A percentile compares a stretch with the other conserved stretches of the same genome.
Evolutionary conservation across 2,329 filamentous ascomycete species (phyloP).

Genomic region (Cercospora beticola): DNA sequence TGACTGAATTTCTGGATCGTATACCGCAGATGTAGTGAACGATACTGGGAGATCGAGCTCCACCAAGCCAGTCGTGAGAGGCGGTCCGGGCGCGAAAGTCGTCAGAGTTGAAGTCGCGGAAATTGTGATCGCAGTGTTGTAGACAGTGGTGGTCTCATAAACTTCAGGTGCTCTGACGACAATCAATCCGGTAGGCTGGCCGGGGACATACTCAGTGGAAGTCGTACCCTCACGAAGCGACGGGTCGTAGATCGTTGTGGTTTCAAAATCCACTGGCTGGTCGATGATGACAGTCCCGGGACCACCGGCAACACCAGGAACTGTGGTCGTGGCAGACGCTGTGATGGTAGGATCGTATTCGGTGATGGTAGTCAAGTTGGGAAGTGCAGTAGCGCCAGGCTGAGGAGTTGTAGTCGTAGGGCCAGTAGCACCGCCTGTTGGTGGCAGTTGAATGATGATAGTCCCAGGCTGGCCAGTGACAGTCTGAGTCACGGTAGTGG

Average conservation of each 20-base stretch:
- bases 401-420: neutral
- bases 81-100: neutral
- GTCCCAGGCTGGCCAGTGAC: neutral
- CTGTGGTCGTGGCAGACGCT: neutral
- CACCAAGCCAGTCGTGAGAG: neutral
- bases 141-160: neutral
- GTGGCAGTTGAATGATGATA: neutral
- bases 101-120: neutral
- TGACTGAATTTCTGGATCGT: neutral
- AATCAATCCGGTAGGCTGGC: neutral
- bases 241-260: neutral
- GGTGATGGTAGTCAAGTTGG: neutral
- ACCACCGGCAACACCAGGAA: neutral
- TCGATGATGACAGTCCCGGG: neutral
- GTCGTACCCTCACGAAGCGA: neutral
- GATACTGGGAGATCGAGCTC: neutral
- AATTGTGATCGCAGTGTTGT: neutral
- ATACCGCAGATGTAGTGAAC: neutral
- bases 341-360: neutral
- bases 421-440: neutral
- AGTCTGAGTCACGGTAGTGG: neutral
- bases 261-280: neutral
- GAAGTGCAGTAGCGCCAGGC: neutral
- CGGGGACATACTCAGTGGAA: neutral
- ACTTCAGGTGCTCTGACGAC: neutral